Evolutionary conservation across 2,329 filamentous ascomycete genomes (phyloP), one percentile per base, ranked within the genome.

Genomic region (Nigrospora sphaerica): DNA sequence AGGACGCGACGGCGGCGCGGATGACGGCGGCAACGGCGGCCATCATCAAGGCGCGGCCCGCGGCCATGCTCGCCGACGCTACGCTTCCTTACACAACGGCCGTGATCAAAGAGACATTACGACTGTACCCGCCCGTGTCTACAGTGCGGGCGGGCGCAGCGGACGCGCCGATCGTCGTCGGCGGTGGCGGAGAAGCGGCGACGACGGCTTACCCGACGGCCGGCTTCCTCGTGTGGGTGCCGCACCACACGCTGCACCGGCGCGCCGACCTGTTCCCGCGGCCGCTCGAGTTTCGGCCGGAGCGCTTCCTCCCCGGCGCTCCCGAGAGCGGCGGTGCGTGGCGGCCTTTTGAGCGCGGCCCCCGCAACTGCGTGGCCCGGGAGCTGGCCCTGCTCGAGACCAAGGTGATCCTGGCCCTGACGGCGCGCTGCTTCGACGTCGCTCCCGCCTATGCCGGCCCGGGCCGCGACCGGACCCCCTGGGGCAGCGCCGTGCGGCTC

Each of bases 51-150:
- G 37, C 37, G 18, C 18, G 18, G 18, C 37, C 37, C 10, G 17
- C 18, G 37, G 17, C 12, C 12, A 55, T 64, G 28, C 60, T 80
- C 13, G 56, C 61, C 23, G 49, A 63, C 4, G 58, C 73, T 19
- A 61, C 68, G 32, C 64, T 80, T 12, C 63, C 67, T 1, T 78
- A 76, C 54, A 76, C 74, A 3, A 61, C 59, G 6, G 74, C 74
- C 31, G 67, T 77, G 10, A 67, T 77, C 49, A 75, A 77, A 49
- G 77, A 80, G 58, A 66, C 68, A 0, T 62, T 80, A 3, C 68
- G 77, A 3, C 52, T 80, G 14, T 75, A 72, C 48, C 75, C 76
- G 0, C 67, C 74, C 2, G 72, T 46, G 57, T 65, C 64, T 23
- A 65, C 67, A 1, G 59, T 69, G 12, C 65, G 72, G 14, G 46